A percentile compares a stretch with the other conserved stretches of the same genome.
These are phyloP conservation scores for Theileria annulata DNA, from an alignment of 169 alveolate genomes.

Conservation along the genomic window DNA sequence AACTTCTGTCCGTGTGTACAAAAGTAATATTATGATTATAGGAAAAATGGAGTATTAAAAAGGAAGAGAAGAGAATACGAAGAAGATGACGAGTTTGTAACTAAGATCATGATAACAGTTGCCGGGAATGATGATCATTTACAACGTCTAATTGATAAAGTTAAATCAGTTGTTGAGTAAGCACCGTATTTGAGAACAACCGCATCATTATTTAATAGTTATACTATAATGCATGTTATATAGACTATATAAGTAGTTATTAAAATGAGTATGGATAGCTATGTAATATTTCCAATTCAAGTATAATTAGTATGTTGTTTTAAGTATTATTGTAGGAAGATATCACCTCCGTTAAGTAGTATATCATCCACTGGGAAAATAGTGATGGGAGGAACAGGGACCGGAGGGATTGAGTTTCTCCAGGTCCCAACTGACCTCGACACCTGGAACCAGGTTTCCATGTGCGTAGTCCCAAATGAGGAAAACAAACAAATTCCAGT, in stretches of 20 bases:
- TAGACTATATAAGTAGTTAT: no score
- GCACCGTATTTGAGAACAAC: neutral
- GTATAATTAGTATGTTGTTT: neutral
- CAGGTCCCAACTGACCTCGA: conserved; percentile 72
- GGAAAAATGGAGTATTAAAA: neutral
- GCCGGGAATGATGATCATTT: conserved; percentile 57
- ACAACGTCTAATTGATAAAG: conserved; percentile 40
- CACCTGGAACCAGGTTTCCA: conserved; percentile 74
- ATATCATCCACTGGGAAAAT: conserved; percentile 72
- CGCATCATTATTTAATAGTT: neutral
- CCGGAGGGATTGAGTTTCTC: conserved; percentile 78
- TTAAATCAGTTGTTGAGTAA: conserved; percentile 37
- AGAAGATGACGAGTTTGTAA: conserved; percentile 39
- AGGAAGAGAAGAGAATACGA: neutral
- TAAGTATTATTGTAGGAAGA: conserved; percentile 13
- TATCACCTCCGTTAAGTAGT: conserved; percentile 73
- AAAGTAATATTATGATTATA: neutral
- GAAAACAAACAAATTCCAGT: conserved; percentile 64
- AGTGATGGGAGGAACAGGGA: conserved; percentile 77
- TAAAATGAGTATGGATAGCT: neutral
- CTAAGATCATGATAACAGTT: conserved; percentile 44
- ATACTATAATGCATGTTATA: neutral
- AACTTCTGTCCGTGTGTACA: neutral
- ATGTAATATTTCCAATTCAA: no score
- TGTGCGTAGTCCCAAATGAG: conserved; percentile 76